Evolutionary conservation across 179 eudicot species (phyloP).

Genomic region (Beta corolliflora): DNA sequence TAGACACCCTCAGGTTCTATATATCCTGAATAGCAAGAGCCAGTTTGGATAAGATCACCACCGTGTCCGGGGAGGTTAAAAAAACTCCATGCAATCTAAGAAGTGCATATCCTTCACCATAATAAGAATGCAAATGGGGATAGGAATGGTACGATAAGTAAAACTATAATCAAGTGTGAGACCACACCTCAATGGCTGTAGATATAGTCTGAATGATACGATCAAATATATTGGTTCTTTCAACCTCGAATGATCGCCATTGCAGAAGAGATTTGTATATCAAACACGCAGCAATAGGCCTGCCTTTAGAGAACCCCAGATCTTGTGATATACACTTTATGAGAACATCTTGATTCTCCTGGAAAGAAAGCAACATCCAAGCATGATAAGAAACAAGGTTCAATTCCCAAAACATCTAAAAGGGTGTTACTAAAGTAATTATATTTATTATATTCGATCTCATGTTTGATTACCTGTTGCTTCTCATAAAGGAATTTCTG

Average conservation of each 20-base stretch:
- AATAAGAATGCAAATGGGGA: background rate
- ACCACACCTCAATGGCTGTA: conserved; percentile 79
- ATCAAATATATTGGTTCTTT: conserved; percentile 88
- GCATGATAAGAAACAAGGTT: background rate
- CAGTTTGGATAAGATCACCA: too few relatives aligned
- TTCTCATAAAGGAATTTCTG: conserved; percentile 53
- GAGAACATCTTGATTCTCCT: conserved; percentile 90
- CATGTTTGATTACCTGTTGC: conserved; percentile 39
- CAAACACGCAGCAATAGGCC: conserved; percentile 90
- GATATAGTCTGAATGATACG: conserved; percentile 88
- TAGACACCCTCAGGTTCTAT: too few relatives aligned
- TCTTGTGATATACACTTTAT: conserved; percentile 89
- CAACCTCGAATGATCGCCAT: conserved; percentile 99
- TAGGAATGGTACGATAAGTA: background rate
- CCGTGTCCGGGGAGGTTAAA: background rate
- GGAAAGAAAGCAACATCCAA: conserved; percentile 22
- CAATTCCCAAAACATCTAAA: background rate
- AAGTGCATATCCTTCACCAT: background rate
- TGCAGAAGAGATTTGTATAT: conserved; percentile 87
- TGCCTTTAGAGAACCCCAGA: conserved; percentile 71
- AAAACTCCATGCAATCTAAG: background rate
- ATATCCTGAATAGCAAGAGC: too few relatives aligned
- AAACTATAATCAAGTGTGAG: background rate
- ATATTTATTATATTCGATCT: background rate
- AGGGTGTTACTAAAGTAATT: background rate